Conservation (phyloP, 495 filamentous ascomycete genomes). For the Penicillium angulare region DNA sequence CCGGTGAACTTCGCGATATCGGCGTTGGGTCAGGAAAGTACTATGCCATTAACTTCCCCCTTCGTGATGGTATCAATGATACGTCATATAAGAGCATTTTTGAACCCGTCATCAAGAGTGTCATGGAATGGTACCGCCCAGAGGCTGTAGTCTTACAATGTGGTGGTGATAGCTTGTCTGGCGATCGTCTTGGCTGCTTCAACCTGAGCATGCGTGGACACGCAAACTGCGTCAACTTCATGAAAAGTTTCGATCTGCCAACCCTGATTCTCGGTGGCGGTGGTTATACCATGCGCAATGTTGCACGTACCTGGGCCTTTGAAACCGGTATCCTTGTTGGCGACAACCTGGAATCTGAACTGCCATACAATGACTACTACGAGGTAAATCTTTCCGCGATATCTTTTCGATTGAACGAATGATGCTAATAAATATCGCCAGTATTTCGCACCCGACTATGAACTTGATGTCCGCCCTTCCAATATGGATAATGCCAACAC, state of each 20-base stretch:
- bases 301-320: constrained; percentile 94
- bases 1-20: constrained; percentile 91
- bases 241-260: constrained; percentile 88
- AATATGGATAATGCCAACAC: constrained; percentile 99
- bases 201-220: constrained; percentile 98
- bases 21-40: constrained; percentile 91
- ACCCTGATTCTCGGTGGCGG: constrained; percentile 92
- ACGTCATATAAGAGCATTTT: constrained; percentile 90
- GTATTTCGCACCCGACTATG: constrained; percentile 97
- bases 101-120: constrained; percentile 85
- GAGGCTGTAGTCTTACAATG: constrained; percentile 97
- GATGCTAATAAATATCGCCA: constrained; percentile 33
- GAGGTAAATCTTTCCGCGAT: constrained; percentile 58
- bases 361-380: constrained; percentile 99
- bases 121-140: constrained; percentile 95
- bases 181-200: constrained; percentile 94
- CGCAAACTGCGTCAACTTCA: constrained; percentile 94
- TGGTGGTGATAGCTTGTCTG: constrained; percentile 91
- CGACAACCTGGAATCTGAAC: constrained; percentile 68
- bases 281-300: constrained; percentile 98
- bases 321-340: constrained; percentile 91
- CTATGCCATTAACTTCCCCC: constrained; percentile 94
- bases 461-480: constrained; percentile 88
- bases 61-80: constrained; percentile 96
- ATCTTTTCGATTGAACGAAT: background rate